Evolutionary conservation across 768 basidiomycete species (phyloP).

Genomic region (Rhodosporidiobolus odoratus): DNA sequence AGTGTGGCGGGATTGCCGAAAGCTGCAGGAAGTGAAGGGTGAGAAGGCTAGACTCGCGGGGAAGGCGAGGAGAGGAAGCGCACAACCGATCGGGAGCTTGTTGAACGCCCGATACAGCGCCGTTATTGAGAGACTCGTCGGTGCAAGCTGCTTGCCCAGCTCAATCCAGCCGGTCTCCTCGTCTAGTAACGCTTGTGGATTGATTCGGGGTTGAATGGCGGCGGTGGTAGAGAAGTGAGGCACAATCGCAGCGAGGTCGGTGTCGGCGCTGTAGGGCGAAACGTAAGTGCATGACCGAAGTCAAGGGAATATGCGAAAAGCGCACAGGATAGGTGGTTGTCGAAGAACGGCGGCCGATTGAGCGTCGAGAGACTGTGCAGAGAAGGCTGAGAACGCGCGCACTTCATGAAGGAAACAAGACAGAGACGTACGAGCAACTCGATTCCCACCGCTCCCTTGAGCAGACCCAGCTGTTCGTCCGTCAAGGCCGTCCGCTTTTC

Average conservation of each 20-base stretch:
- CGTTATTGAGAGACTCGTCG: conserved; percentile 4
- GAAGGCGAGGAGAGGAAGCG: no score
- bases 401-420: neutral
- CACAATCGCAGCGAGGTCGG: neutral
- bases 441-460: neutral
- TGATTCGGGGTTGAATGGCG: neutral
- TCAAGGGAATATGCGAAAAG: neutral
- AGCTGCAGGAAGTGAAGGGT: neutral
- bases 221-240: neutral
- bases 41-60: neutral
- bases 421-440: neutral
- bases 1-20: neutral
- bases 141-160: conserved; percentile 2
- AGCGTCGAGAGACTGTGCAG: neutral
- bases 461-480: neutral
- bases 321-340: neutral
- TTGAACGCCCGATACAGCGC: conserved; percentile 1
- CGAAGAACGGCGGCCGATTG: neutral
- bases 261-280: neutral
- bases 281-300: neutral
- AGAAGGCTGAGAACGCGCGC: neutral
- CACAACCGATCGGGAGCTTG: neutral
- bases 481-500: neutral
- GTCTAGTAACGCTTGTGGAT: neutral
- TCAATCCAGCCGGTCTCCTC: conserved; percentile 6